These are phyloP conservation scores for Calycina herbarum DNA, from an alignment of 2,329 filamentous ascomycete genomes.

Conservation along the genomic window DNA sequence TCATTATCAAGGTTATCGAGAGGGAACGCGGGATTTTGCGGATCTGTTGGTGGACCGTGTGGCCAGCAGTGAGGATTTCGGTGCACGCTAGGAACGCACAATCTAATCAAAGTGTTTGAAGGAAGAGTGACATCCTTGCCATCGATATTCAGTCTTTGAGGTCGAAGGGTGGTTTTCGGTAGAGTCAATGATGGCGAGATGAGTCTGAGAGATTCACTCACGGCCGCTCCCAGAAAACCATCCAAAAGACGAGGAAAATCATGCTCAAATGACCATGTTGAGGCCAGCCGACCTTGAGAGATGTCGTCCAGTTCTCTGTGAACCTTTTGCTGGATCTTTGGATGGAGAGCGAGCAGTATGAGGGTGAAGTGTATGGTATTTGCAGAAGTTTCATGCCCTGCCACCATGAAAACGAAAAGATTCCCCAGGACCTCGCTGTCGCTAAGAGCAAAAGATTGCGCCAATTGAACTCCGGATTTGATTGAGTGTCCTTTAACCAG, in stretches of 20 bases:
- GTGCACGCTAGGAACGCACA: slow-evolving; percentile 59
- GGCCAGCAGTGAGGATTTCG: slow-evolving; percentile 74
- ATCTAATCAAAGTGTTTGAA: slow-evolving; percentile 51
- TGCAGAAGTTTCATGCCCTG: slow-evolving; percentile 78
- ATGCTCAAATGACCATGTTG: slow-evolving; percentile 68
- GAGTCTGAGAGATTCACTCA: slow-evolving; percentile 74
- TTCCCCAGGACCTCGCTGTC: slow-evolving; percentile 71
- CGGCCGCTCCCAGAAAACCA: slow-evolving; percentile 69
- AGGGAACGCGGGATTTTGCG: slow-evolving; percentile 30
- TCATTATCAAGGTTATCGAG: slow-evolving; percentile 46
- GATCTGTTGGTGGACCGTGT: slow-evolving; percentile 40
- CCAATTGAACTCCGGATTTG: background rate
- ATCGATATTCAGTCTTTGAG: slow-evolving; percentile 58
- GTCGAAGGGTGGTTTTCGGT: slow-evolving; percentile 58
- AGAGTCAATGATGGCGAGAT: slow-evolving; percentile 71
- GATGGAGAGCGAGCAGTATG: slow-evolving; percentile 66
- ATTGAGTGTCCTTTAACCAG: slow-evolving; percentile 10
- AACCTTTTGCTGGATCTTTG: slow-evolving; percentile 60
- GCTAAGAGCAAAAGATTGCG: slow-evolving; percentile 38
- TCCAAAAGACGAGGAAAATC: slow-evolving; percentile 63
- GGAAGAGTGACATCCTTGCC: slow-evolving; percentile 61
- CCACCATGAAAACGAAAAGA: slow-evolving; percentile 65
- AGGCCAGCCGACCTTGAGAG: slow-evolving; percentile 57
- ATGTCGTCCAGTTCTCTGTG: slow-evolving; percentile 68
- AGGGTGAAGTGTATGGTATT: slow-evolving; percentile 72